phyloP scores from a whole-genome alignment of 495 filamentous ascomycete genomes.

The Letharia columbiana region DNA sequence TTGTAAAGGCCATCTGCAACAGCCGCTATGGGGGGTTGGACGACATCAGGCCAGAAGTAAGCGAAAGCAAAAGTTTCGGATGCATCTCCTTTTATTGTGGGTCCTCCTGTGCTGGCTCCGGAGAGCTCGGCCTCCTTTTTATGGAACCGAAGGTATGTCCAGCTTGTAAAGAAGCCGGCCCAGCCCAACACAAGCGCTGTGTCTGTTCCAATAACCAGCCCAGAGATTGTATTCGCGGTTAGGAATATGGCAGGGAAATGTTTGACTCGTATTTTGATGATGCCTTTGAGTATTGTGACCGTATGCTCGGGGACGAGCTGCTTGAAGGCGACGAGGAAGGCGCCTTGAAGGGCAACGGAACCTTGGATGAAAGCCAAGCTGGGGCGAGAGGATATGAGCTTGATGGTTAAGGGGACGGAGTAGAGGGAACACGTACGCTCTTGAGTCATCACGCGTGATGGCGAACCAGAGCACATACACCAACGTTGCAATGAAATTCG shows the following conservation, averaged over 20 bases:
- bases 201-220: constrained; percentile 74
- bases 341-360: constrained; percentile 79
- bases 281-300: constrained; percentile 80
- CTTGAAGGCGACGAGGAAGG: constrained; percentile 95
- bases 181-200: constrained; percentile 74
- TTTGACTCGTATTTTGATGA: constrained; percentile 84
- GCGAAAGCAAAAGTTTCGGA: constrained; percentile 93
- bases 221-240: constrained; percentile 63
- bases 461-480: constrained; percentile 65
- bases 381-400: constrained; percentile 28
- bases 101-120: constrained; percentile 43
- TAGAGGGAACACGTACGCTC: constrained; percentile 52
- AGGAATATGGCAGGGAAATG: constrained; percentile 91
- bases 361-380: constrained; percentile 44
- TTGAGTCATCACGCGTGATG: constrained; percentile 54
- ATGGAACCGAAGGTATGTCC: constrained; percentile 96
- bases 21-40: constrained; percentile 66
- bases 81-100: constrained; percentile 65
- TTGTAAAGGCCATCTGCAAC: constrained; percentile 68
- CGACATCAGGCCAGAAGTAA: constrained; percentile 85
- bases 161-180: constrained; percentile 77
- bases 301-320: constrained; percentile 97
- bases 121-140: constrained; percentile 63
- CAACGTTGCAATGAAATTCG: constrained; percentile 66
- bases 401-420: constrained; percentile 15